A percentile compares a stretch with the other conserved stretches of the same genome.
phyloP scores from a whole-genome alignment of 805 yeast species.

The Kluyveromyces starmeri region DNA sequence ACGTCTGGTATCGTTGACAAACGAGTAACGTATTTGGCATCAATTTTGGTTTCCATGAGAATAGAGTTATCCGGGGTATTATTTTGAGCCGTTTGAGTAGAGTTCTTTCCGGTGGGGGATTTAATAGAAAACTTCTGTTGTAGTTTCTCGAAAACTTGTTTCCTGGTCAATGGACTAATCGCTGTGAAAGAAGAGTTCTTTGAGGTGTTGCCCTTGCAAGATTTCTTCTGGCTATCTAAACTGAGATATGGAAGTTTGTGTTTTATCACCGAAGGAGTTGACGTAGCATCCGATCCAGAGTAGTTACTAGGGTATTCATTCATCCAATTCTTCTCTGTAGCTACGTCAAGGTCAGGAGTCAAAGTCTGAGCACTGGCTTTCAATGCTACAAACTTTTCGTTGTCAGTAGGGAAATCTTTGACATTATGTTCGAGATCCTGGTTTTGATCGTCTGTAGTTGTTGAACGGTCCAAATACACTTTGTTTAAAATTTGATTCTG shows the following conservation, averaged over 20 bases:
- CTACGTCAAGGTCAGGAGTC: constrained; percentile 19
- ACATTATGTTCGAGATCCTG: constrained; percentile 2
- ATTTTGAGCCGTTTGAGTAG: background rate
- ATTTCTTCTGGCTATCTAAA: background rate
- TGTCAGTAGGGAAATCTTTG: constrained; percentile 3
- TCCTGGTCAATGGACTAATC: background rate
- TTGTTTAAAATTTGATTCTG: background rate
- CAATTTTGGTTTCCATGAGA: background rate
- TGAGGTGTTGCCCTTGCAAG: constrained; percentile 3
- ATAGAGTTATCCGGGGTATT: background rate
- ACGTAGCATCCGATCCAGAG: constrained; percentile 13
- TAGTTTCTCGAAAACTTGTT: constrained; percentile 3
- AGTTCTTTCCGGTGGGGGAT: constrained; percentile 1
- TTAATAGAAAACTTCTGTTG: constrained; percentile 1
- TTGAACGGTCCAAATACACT: too few species aligned
- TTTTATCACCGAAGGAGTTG: constrained; percentile 23
- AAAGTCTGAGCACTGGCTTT: constrained; percentile 29
- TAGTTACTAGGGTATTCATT: constrained; percentile 9
- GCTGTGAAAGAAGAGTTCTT: constrained; percentile 3
- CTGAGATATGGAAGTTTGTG: constrained; percentile 12
- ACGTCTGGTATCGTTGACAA: constrained; percentile 25
- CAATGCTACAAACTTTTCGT: constrained; percentile 17
- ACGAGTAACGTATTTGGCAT: constrained; percentile 19
- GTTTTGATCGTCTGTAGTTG: too few species aligned
- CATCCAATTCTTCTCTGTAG: constrained; percentile 9